A percentile compares a stretch with the other conserved stretches of the same genome.
Conservation (phyloP, 2,329 filamentous ascomycete genomes). For the Fusarium coicis region DNA sequence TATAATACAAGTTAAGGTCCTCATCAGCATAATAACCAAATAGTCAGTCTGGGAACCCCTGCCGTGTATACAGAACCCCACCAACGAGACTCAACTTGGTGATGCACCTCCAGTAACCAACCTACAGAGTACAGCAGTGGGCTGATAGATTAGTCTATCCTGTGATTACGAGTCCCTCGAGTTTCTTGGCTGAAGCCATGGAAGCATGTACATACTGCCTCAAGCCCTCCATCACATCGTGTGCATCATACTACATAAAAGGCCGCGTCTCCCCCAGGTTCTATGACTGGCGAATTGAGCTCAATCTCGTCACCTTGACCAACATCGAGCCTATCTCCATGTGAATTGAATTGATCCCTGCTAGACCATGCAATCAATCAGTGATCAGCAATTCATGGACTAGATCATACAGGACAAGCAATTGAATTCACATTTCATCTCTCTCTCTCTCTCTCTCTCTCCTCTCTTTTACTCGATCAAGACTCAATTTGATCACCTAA, state of each 20-base stretch:
- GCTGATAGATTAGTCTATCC: background rate
- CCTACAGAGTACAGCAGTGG: background rate
- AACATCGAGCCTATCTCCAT: background rate
- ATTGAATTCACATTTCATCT: background rate
- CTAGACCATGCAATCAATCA: background rate
- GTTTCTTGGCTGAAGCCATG: background rate
- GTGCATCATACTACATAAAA: conserved; percentile 28
- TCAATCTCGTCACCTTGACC: background rate
- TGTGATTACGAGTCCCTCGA: background rate
- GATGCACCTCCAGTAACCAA: background rate
- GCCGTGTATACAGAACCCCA: conserved; percentile 1
- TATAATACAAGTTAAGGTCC: background rate
- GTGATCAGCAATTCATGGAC: background rate
- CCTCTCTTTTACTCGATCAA: background rate
- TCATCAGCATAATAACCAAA: background rate
- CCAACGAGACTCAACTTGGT: conserved; percentile 2
- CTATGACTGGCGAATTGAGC: background rate
- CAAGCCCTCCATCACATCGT: conserved; percentile 6
- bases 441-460: no score
- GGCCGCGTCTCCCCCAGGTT: conserved; percentile 18
- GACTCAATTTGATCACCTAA: background rate
- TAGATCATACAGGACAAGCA: background rate
- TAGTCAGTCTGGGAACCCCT: conserved; percentile 2
- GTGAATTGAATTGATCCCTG: background rate
- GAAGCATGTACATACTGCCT: background rate